phyloP scores from a whole-genome alignment of 2,329 filamentous ascomycete genomes.

The Cladophialophora yegresii region DNA sequence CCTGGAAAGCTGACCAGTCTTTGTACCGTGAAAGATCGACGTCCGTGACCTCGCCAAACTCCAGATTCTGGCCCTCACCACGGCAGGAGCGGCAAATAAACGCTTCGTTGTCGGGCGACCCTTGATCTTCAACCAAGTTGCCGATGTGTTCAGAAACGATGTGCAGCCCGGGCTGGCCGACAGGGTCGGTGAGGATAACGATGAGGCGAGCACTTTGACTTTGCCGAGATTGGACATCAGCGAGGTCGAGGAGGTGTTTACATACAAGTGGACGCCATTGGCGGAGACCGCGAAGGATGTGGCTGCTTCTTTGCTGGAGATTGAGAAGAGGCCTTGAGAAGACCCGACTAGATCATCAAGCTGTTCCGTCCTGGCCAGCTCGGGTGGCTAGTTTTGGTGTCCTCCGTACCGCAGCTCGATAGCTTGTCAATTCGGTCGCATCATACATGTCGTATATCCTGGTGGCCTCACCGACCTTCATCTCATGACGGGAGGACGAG shows the following conservation, averaged over 20 bases:
- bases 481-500: constrained; percentile 86
- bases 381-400: neutral
- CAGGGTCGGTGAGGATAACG: constrained; percentile 22
- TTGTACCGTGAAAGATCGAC: constrained; percentile 57
- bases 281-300: constrained; percentile 16
- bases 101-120: constrained; percentile 45
- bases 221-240: constrained; percentile 21
- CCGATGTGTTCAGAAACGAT: constrained; percentile 16
- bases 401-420: neutral
- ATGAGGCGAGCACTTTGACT: constrained; percentile 18
- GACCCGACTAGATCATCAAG: neutral
- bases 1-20: constrained; percentile 49
- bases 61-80: constrained; percentile 51
- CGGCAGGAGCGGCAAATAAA: constrained; percentile 47
- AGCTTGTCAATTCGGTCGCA: neutral
- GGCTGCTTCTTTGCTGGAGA: constrained; percentile 15
- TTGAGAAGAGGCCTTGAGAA: constrained; percentile 17
- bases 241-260: constrained; percentile 23
- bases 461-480: constrained; percentile 49
- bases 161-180: constrained; percentile 4
- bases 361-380: neutral
- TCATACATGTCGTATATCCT: neutral
- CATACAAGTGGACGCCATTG: constrained; percentile 18
- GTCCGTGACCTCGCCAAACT: constrained; percentile 53
- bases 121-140: constrained; percentile 28